Evolutionary conservation across 257 asterid genomes (phyloP), one percentile per base, ranked within the genome.

Genomic region (Nicotiana knightiana): DNA sequence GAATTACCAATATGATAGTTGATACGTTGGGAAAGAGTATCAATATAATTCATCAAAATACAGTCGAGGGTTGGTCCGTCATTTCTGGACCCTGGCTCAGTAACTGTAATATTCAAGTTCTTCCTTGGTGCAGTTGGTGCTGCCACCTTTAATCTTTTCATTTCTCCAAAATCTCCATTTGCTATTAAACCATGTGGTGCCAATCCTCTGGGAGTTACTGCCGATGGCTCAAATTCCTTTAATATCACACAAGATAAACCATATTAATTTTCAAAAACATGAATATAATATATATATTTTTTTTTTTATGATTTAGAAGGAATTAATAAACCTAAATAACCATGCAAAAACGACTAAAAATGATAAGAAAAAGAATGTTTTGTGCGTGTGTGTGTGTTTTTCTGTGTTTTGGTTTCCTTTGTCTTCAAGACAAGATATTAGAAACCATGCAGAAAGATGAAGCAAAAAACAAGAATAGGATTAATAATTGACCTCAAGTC

Each of bases 11-110:
- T 51, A 39, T 81, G 83, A 9, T 81, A 81, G 51, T 81, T 81
- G 78, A 81, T 70, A 6, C 83, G 83, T 51, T 81, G 17, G 1
- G 83, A 16, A 51, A 81, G 73, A 8, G 83, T 81, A 24, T 81
- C 78, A 30, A 81, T 35, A 66, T 81, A 81, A 35, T 81, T 81
- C 62, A 46, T 57, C 33, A 81, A 58, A 35, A 54, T 81, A 26
- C 76, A 81, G 13, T 81, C 76, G 13, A 81, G 30, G 39, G 1
- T 26, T 48, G 67, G 77, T 57, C 62, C 77, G 16, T 51, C 77
- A 51, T 51, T 70, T 30, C 33, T 81, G 16, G 79, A 71, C 59
- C 78, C 77, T 26, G 83, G 83, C 66, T 81, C 83, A 9, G 54
- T 58, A 1, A 81, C 83, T 16, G 83, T 17, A 39, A 81, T 28